Evolutionary conservation across 176 grass and related monocot genomes (phyloP).

Genomic region (Paspalum notatum): DNA sequence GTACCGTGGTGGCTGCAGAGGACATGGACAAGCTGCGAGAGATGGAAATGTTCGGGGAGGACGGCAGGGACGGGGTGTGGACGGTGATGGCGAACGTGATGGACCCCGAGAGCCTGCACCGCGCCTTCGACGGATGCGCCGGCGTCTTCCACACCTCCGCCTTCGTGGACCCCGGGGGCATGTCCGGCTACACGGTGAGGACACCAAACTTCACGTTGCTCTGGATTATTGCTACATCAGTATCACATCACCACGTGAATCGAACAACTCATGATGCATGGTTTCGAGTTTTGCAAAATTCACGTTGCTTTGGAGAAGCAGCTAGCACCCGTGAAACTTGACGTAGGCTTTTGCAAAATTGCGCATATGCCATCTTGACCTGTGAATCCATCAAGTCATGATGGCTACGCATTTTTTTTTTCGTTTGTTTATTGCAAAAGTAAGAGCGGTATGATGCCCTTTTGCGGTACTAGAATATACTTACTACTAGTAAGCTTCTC

Average conservation of each 20-base stretch:
- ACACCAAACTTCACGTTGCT: neutral
- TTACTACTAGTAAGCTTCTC: no score
- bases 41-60: conserved; percentile 98
- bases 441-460: no score
- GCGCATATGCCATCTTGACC: neutral
- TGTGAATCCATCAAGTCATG: neutral
- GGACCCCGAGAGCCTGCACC: conserved; percentile 80
- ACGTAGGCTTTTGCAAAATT: neutral
- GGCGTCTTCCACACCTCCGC: conserved; percentile 95
- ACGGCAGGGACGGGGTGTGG: conserved; percentile 85
- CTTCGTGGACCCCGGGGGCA: conserved; percentile 83
- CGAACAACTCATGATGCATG: no score
- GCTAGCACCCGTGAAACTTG: neutral
- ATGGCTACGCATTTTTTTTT: neutral
- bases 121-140: conserved; percentile 80
- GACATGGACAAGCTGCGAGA: conserved; percentile 97
- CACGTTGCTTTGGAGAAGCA: neutral
- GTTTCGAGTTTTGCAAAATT: no score
- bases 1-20: conserved; percentile 47
- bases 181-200: conserved; percentile 89
- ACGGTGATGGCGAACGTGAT: conserved; percentile 87
- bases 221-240: no score
- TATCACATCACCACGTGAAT: no score
- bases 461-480: no score
- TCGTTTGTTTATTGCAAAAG: no score